phyloP scores from a whole-genome alignment of 108 stramenopile genomes.

The Cyclotella baltica region DNA sequence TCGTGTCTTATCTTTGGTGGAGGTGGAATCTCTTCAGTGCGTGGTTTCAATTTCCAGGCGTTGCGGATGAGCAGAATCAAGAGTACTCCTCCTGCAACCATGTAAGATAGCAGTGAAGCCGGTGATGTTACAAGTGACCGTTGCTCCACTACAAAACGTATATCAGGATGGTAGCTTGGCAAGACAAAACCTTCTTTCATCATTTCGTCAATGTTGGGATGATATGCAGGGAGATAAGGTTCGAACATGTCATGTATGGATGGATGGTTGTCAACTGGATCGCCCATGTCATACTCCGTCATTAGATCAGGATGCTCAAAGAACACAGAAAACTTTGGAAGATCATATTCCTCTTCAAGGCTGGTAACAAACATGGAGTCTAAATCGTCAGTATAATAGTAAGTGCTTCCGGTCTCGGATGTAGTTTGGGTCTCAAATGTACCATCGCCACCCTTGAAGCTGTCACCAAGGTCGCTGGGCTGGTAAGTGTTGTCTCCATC shows the following conservation, averaged over 20 bases:
- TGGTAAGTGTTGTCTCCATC: too few species aligned
- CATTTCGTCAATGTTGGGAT: constrained; percentile 40
- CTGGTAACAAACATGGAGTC: neutral
- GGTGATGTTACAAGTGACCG: constrained; percentile 22
- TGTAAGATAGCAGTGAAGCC: constrained; percentile 25
- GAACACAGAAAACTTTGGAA: constrained; percentile 24
- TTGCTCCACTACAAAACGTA: constrained; percentile 8
- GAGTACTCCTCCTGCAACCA: neutral
- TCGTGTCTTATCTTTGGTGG: neutral
- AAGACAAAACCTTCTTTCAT: constrained; percentile 30
- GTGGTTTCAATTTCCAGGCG: neutral
- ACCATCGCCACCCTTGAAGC: neutral
- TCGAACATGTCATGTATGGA: constrained; percentile 32
- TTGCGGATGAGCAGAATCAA: constrained; percentile 10
- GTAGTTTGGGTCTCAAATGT: neutral
- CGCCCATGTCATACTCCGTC: constrained; percentile 15
- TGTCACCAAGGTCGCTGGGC: too few species aligned
- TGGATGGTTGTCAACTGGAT: constrained; percentile 34
- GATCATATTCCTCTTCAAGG: neutral
- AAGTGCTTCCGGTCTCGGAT: neutral
- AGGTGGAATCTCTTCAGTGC: neutral
- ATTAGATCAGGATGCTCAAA: constrained; percentile 24
- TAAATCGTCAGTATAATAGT: neutral
- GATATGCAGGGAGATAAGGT: constrained; percentile 17
- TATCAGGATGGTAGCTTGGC: constrained; percentile 38